Conservation (phyloP, 345 rosid species). For the Aquilaria yunnanensis region DNA sequence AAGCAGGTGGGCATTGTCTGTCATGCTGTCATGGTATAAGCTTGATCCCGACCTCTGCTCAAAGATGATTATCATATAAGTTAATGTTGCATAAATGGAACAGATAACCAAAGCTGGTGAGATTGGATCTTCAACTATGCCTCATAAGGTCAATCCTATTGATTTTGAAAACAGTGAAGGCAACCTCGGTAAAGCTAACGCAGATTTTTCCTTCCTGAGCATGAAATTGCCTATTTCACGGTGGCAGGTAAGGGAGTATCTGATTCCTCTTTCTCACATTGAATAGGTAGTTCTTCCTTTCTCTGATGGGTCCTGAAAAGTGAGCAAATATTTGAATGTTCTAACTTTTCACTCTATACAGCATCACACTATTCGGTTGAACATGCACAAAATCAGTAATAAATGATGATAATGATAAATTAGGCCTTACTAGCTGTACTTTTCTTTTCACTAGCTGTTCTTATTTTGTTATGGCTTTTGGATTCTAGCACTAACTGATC, state of each 20-base stretch:
- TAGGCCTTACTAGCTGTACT: conserved; percentile 1
- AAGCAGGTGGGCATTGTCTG: conserved; percentile 54
- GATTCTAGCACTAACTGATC: conserved; percentile 5
- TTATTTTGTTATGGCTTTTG: not conserved
- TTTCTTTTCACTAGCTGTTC: not conserved
- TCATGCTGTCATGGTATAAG: not conserved
- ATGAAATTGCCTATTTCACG: conserved; percentile 85
- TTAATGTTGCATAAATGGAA: conserved; percentile 1
- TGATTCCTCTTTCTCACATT: not conserved
- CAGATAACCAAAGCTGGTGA: conserved; percentile 93
- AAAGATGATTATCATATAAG: too few relatives aligned
- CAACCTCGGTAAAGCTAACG: conserved; percentile 91
- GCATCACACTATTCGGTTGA: too few relatives aligned
- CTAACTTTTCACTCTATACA: not conserved
- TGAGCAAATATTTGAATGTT: conserved; percentile 1
- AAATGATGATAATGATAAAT: not conserved
- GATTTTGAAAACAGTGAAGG: conserved; percentile 98
- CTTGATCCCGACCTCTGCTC: too few relatives aligned
- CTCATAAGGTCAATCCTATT: conserved; percentile 96
- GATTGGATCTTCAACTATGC: conserved; percentile 94
- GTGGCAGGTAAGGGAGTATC: conserved; percentile 62
- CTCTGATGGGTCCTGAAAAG: not conserved
- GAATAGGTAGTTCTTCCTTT: not conserved
- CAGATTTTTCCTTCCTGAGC: conserved; percentile 55
- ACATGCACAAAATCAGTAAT: too few relatives aligned